Conservation (phyloP, 208 protist species). For the Leishmania major region DNA sequence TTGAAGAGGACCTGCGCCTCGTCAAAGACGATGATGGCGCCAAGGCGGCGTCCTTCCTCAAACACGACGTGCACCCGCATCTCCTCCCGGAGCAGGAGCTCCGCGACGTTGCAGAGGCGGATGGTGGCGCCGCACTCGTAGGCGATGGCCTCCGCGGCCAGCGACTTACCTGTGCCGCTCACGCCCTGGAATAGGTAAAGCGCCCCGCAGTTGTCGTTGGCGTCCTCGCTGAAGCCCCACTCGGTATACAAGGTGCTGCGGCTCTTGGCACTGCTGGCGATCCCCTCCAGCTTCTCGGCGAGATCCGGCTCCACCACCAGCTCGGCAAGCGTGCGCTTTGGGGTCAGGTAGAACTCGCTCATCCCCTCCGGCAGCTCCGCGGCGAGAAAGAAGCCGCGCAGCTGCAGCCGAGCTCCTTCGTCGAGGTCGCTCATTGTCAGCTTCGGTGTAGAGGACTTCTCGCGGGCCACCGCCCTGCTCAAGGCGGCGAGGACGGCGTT, state of each 20-base stretch:
- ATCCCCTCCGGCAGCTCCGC: slow-evolving; percentile 49
- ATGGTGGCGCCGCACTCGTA: slow-evolving; percentile 92
- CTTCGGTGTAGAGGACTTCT: slow-evolving; percentile 62
- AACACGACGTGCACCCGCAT: slow-evolving; percentile 73
- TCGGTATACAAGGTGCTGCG: slow-evolving; percentile 85
- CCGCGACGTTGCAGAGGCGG: slow-evolving; percentile 80
- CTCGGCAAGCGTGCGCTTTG: slow-evolving; percentile 71
- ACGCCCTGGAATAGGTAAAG: slow-evolving; percentile 81
- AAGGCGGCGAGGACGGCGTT: slow-evolving; percentile 91
- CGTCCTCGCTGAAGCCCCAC: slow-evolving; percentile 87
- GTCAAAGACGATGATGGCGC: slow-evolving; percentile 91
- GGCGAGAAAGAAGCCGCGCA: slow-evolving; percentile 89
- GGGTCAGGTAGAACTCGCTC: slow-evolving; percentile 72
- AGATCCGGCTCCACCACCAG: slow-evolving; percentile 67
- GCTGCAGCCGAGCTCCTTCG: slow-evolving; percentile 77
- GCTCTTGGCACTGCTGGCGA: slow-evolving; percentile 78
- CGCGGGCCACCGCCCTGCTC: slow-evolving; percentile 76
- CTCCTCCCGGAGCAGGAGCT: slow-evolving; percentile 60
- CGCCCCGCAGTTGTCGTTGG: slow-evolving; percentile 32
- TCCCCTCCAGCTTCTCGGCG: slow-evolving; percentile 43
- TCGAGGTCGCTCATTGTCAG: slow-evolving; percentile 79
- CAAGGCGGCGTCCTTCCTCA: slow-evolving; percentile 75
- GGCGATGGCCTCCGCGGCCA: slow-evolving; percentile 89
- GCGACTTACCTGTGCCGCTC: slow-evolving; percentile 86
- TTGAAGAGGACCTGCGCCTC: slow-evolving; percentile 87